A percentile compares a stretch with the other conserved stretches of the same genome.
These are phyloP conservation scores for Nigrospora sphaerica DNA, from an alignment of 2,329 filamentous ascomycete genomes.

Conservation along the genomic window DNA sequence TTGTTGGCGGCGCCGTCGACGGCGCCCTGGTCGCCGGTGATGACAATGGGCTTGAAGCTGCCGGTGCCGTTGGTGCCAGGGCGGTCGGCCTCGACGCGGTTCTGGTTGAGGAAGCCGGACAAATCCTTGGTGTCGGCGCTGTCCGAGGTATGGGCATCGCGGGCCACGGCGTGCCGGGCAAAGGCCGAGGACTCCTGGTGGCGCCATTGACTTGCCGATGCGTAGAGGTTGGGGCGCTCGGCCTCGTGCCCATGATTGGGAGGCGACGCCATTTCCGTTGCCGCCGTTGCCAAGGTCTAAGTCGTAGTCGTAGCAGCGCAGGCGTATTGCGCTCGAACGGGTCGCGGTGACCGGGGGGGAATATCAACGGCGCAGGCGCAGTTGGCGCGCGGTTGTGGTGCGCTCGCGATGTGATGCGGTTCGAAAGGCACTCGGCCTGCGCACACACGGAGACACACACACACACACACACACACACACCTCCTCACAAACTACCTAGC, in stretches of 20 bases:
- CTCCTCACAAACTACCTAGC: too few species aligned
- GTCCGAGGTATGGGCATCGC: slow-evolving; percentile 28
- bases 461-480: too few species aligned
- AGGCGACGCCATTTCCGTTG: slow-evolving; percentile 4
- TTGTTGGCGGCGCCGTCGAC: slow-evolving; percentile 16
- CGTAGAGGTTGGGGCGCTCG: slow-evolving; percentile 41
- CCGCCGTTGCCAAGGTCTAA: not conserved
- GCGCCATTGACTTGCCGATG: slow-evolving; percentile 52
- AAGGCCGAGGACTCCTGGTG: slow-evolving; percentile 57
- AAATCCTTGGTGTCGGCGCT: slow-evolving; percentile 41
- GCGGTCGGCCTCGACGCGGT: slow-evolving; percentile 38
- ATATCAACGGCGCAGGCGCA: too few species aligned
- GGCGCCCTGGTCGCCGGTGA: slow-evolving; percentile 30
- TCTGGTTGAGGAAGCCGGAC: slow-evolving; percentile 48
- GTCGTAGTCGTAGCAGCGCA: too few species aligned
- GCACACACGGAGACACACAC: too few species aligned
- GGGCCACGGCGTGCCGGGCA: slow-evolving; percentile 37
- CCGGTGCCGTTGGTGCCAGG: slow-evolving; percentile 20
- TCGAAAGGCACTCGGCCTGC: too few species aligned
- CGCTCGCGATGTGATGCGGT: too few species aligned
- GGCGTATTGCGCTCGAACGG: too few species aligned
- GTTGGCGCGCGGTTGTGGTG: too few species aligned
- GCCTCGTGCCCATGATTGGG: slow-evolving; percentile 21
- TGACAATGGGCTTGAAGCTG: slow-evolving; percentile 41
- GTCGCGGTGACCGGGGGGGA: too few species aligned